Conservation (phyloP, 2,329 filamentous ascomycete species). For the Beauveria sp. region DNA sequence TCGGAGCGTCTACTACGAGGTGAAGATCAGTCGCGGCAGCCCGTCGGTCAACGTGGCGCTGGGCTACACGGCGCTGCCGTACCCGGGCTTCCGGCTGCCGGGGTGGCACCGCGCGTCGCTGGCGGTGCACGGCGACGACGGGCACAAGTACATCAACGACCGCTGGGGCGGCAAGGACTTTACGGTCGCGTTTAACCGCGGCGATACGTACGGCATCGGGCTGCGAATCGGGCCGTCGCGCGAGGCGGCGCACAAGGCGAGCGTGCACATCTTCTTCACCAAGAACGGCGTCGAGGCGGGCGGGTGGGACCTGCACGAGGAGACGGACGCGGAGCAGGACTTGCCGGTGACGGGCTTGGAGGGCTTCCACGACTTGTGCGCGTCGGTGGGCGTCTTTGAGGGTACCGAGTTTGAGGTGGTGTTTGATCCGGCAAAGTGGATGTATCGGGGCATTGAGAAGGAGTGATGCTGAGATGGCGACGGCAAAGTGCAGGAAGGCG, state of each 20-base stretch:
- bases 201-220: constrained; percentile 64
- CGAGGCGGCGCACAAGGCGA: constrained; percentile 17
- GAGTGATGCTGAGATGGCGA: background rate
- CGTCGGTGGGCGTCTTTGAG: constrained; percentile 64
- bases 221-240: constrained; percentile 48
- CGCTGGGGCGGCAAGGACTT: constrained; percentile 65
- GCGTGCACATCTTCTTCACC: constrained; percentile 55
- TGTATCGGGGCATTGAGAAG: constrained; percentile 30
- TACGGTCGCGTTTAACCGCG: constrained; percentile 52
- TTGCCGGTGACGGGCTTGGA: constrained; percentile 59
- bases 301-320: constrained; percentile 68
- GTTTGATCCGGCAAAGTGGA: constrained; percentile 53
- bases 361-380: constrained; percentile 63
- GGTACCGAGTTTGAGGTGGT: constrained; percentile 60
- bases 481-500: background rate
- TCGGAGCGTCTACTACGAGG: constrained; percentile 65
- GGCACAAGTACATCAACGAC: constrained; percentile 68
- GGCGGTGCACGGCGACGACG: constrained; percentile 75
- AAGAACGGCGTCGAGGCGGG: constrained; percentile 52
- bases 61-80: constrained; percentile 66
- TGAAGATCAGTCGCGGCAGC: constrained; percentile 45
- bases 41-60: constrained; percentile 50
- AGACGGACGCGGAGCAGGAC: constrained; percentile 57
- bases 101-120: constrained; percentile 73
- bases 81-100: constrained; percentile 68